A percentile compares a stretch with the other conserved stretches of the same genome.
Evolutionary conservation across 163 green algal genomes (phyloP).

Genomic region (Scenedesmus sp.): DNA sequence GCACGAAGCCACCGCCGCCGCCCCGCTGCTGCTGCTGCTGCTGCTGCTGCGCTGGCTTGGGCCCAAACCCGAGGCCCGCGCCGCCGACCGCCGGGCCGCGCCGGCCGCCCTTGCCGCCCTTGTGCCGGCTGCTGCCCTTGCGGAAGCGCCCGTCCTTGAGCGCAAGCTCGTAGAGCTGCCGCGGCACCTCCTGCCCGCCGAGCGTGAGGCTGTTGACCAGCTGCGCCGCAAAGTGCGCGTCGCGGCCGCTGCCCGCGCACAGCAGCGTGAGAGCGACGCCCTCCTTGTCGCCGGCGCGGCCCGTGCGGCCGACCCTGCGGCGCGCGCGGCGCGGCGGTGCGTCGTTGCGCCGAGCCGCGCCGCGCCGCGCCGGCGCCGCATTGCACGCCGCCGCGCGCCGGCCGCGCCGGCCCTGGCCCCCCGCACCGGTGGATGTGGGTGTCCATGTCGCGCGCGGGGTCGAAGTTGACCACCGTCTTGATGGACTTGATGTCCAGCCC

Average conservation of each 20-base stretch:
- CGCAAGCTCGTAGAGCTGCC: constrained; percentile 72
- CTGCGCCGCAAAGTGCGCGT: constrained; percentile 73
- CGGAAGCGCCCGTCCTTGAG: constrained; percentile 61
- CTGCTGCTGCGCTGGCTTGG: constrained; percentile 19
- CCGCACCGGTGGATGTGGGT: constrained; percentile 79
- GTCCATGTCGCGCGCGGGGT: constrained; percentile 89
- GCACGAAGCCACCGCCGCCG: constrained; percentile 45
- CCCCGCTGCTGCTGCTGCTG: constrained; percentile 11
- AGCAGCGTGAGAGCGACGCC: constrained; percentile 87
- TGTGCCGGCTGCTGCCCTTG: constrained; percentile 49
- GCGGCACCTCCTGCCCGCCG: constrained; percentile 79
- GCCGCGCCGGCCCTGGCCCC: background rate
- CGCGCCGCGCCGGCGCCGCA: too few species aligned
- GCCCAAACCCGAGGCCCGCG: constrained; percentile 72
- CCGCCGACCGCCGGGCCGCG: constrained; percentile 52
- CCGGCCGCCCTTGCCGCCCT: constrained; percentile 54
- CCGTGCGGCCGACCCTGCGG: constrained; percentile 82
- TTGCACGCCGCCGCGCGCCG: too few species aligned
- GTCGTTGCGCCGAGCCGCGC: too few species aligned
- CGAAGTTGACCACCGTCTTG: constrained; percentile 91
- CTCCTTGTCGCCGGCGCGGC: constrained; percentile 89
- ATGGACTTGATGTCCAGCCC: constrained; percentile 94
- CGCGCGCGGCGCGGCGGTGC: too few species aligned
- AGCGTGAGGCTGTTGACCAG: constrained; percentile 77
- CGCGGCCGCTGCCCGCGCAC: constrained; percentile 47